These are phyloP conservation scores for Escovopsis sp. DNA, from an alignment of 2,329 filamentous ascomycete genomes.

Conservation along the genomic window DNA sequence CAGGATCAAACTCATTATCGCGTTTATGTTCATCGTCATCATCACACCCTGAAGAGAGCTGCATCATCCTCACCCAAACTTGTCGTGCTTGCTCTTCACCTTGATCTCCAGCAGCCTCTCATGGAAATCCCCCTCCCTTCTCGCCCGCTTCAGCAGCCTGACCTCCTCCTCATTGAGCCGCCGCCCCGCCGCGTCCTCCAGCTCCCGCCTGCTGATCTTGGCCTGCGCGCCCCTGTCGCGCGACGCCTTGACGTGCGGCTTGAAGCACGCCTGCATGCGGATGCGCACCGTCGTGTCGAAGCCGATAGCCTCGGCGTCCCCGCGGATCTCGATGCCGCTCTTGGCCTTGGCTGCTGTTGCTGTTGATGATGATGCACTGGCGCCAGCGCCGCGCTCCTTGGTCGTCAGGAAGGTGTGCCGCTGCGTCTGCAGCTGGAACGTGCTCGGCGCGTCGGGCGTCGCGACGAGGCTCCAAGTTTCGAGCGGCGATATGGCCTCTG, in stretches of 20 bases:
- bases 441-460: constrained; percentile 48
- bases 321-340: constrained; percentile 47
- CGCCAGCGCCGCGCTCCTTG: constrained; percentile 17
- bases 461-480: constrained; percentile 64
- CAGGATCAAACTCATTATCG: not conserved
- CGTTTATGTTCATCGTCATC: not conserved
- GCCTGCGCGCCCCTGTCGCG: constrained; percentile 74
- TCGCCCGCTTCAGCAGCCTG: constrained; percentile 63
- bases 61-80: constrained; percentile 31
- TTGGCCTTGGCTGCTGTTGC: constrained; percentile 32
- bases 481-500: constrained; percentile 68
- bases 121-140: constrained; percentile 78
- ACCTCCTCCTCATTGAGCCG: constrained; percentile 75
- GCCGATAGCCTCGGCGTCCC: constrained; percentile 52
- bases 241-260: constrained; percentile 61
- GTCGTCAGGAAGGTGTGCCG: constrained; percentile 55
- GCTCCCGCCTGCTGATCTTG: constrained; percentile 72
- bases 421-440: constrained; percentile 60
- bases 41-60: not conserved
- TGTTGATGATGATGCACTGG: constrained; percentile 12
- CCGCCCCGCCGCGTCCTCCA: constrained; percentile 68
- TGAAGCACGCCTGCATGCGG: constrained; percentile 91
- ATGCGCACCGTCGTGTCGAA: constrained; percentile 63
- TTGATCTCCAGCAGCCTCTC: constrained; percentile 75
- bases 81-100: constrained; percentile 87